phyloP scores from a whole-genome alignment of 805 yeast species.

The Deakozyma indianensis region DNA sequence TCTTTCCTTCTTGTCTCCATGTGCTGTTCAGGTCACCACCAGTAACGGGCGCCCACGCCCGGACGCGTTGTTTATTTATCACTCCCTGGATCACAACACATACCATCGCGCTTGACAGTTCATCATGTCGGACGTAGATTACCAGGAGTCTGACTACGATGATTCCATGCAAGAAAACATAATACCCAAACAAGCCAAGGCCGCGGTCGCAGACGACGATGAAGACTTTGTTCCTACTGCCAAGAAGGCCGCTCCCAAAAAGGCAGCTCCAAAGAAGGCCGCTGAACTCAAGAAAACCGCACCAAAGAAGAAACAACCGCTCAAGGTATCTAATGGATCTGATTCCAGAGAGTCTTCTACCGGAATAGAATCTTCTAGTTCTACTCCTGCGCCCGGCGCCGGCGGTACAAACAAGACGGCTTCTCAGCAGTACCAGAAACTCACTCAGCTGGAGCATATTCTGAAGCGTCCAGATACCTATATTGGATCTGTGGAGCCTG shows the following conservation, averaged over 20 bases:
- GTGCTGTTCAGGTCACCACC: too few species aligned
- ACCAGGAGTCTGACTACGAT: too few species aligned
- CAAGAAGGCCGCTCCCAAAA: neutral
- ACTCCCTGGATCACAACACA: neutral
- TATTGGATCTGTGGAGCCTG: slow-evolving; percentile 84
- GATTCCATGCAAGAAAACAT: neutral
- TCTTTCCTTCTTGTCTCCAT: too few species aligned
- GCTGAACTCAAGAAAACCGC: neutral
- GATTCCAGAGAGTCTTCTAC: slow-evolving; percentile 3
- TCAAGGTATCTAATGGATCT: neutral
- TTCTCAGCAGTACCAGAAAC: slow-evolving; percentile 75
- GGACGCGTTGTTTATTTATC: slow-evolving; percentile 1
- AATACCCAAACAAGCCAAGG: neutral
- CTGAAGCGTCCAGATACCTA: slow-evolving; percentile 96
- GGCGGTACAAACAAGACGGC: slow-evolving; percentile 24
- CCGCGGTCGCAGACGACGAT: too few species aligned
- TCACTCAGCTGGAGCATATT: slow-evolving; percentile 91
- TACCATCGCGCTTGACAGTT: neutral
- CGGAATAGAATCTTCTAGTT: slow-evolving; percentile 2
- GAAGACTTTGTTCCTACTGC: neutral
- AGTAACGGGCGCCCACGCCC: too few species aligned
- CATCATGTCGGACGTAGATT: neutral
- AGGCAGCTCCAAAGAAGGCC: neutral
- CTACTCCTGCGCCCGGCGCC: slow-evolving; percentile 3
- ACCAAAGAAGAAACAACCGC: neutral